Conservation (phyloP, 2,329 filamentous ascomycete genomes). For the Coniochaeta hoffmannii region DNA sequence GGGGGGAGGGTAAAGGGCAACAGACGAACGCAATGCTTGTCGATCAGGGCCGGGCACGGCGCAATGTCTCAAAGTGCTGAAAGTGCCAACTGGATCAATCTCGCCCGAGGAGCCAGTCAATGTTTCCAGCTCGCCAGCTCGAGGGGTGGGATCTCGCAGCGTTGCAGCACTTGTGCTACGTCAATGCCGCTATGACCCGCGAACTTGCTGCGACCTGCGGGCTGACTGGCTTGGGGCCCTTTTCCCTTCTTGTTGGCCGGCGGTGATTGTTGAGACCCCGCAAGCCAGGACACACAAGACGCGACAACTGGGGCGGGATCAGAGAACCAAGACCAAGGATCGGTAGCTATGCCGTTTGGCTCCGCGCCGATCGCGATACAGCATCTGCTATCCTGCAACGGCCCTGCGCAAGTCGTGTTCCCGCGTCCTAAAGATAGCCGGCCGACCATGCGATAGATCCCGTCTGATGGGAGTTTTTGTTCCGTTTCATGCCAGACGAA, state of each 20-base stretch:
- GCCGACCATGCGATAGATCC: not conserved
- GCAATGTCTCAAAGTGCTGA: slow-evolving; percentile 12
- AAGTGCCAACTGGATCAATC: slow-evolving; percentile 5
- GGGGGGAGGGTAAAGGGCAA: too few relatives aligned
- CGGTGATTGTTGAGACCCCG: too few relatives aligned
- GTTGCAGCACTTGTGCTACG: slow-evolving; percentile 11
- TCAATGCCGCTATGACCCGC: slow-evolving; percentile 10
- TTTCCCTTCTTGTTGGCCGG: not conserved
- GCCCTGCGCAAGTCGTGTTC: not conserved
- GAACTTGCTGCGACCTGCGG: slow-evolving; percentile 3
- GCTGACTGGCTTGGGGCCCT: slow-evolving; percentile 3
- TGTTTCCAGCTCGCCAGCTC: slow-evolving; percentile 12
- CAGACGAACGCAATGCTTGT: slow-evolving; percentile 5
- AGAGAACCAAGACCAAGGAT: not conserved
- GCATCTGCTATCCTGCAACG: slow-evolving; percentile 5
- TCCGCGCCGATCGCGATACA: slow-evolving; percentile 1
- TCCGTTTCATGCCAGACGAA: not conserved
- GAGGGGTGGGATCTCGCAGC: slow-evolving; percentile 8
- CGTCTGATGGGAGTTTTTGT: not conserved
- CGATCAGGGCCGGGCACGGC: slow-evolving; percentile 12
- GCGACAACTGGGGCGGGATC: not conserved
- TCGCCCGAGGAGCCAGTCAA: slow-evolving; percentile 15
- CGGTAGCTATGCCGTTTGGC: slow-evolving; percentile 6
- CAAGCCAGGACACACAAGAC: too few relatives aligned
- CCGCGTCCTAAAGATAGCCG: slow-evolving; percentile 4